Evolutionary conservation across 768 basidiomycete species (phyloP), one percentile per base, ranked within the genome.

Genomic region (Tulasnella sp.): DNA sequence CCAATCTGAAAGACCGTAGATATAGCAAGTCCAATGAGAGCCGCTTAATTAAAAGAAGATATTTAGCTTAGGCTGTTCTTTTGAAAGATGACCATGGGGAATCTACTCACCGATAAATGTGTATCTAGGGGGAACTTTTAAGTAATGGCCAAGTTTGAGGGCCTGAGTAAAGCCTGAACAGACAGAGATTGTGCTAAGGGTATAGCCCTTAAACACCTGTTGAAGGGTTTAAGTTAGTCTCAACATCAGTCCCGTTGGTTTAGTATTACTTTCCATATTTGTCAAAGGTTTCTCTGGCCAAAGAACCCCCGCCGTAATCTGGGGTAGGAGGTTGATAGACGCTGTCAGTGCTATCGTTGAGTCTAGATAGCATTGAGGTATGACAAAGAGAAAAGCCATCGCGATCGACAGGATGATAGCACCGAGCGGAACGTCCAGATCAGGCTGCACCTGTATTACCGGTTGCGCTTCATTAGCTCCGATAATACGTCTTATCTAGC

Each of bases 391-490:
- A 36, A 79, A 74, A 0, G 81, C 79, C 2, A 84, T 41, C 3
- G 80, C 6, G 8, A 84, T 65, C 0, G 81, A 72, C 4, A 85
- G 36, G 22, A 83, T 8, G 19, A 83, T 52, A 11, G 77, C 0
- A 78, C 77, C 81, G 82, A 85, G 6, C 83, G 80, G 0, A 84
- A 83, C 35, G 96, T 83, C 42, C 85, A 83, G 1, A 92, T 94
- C 0, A 80, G 86, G 72, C 77, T 83, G 12, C 79, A 76, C 80
- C 82, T 69, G 62, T 52, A 4, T 4, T 7, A n/a, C n/a, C n/a
- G n/a, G n/a, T n/a, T n/a, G n/a, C n/a, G 9, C 17, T 7, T 11
- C 5, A 22, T 64, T 9, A 64, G 63, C 32, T 2, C 6, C n/a
- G 16, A 32, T 11, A 9, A 22, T 32, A n/a, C n/a, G n/a, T n/a